A percentile compares a stretch with the other conserved stretches of the same genome.
These are phyloP conservation scores for Cercospora citrullina DNA, from an alignment of 2,329 filamentous ascomycete species.

Conservation along the genomic window DNA sequence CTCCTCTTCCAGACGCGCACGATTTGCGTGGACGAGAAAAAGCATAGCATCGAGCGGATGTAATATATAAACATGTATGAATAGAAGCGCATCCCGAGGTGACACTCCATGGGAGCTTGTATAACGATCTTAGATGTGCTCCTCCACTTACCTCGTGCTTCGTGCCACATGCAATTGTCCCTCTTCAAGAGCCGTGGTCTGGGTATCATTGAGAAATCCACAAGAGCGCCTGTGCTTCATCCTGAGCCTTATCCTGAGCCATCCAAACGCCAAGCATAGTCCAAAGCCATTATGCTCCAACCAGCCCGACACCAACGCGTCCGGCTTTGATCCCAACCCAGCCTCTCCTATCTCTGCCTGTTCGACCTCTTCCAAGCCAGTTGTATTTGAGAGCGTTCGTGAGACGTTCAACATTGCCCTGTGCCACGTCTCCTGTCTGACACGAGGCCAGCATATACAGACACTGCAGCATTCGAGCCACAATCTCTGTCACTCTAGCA, in stretches of 20 bases:
- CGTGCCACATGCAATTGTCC: not conserved
- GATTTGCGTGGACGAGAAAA: not conserved
- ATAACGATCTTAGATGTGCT: not conserved
- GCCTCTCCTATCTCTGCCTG: conserved; percentile 82
- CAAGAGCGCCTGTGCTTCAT: not conserved
- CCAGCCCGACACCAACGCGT: conserved; percentile 35
- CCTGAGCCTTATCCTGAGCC: not conserved
- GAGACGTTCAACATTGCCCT: conserved; percentile 77
- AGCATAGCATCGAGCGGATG: not conserved
- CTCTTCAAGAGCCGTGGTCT: not conserved
- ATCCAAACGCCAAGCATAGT: conserved; percentile 1
- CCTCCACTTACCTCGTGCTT: not conserved
- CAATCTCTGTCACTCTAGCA: conserved; percentile 87
- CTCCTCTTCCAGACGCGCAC: not conserved
- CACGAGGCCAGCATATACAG: conserved; percentile 84
- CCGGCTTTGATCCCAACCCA: conserved; percentile 70
- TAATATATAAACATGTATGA: not conserved
- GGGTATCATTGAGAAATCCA: conserved; percentile 8
- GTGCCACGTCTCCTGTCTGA: conserved; percentile 68
- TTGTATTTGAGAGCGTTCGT: conserved; percentile 91
- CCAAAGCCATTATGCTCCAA: conserved; percentile 9
- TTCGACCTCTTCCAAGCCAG: conserved; percentile 88
- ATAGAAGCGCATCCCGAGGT: not conserved
- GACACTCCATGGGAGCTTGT: not conserved
- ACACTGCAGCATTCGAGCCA: conserved; percentile 93